These are phyloP conservation scores for Chlorella variabilis DNA, from an alignment of 163 green algal genomes.

Conservation along the genomic window DNA sequence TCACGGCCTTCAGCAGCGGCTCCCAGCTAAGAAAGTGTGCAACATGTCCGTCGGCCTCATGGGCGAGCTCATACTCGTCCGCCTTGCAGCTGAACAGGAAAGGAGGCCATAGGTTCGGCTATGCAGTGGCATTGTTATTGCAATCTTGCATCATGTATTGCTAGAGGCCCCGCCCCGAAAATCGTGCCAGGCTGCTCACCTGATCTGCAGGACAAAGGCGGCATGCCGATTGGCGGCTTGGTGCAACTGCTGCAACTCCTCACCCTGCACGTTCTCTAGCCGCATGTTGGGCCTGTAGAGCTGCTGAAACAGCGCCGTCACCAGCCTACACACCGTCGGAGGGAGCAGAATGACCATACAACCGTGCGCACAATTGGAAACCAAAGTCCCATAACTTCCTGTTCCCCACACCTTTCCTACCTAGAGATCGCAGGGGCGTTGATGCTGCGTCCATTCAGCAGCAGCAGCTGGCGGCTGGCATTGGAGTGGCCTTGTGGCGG, in stretches of 20 bases:
- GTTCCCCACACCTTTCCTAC: no score
- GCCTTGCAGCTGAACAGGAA: background rate
- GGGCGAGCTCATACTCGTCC: background rate
- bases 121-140: no score
- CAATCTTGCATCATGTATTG: no score
- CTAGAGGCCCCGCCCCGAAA: no score
- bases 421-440: background rate
- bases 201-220: constrained; percentile 45
- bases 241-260: constrained; percentile 23
- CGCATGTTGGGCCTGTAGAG: constrained; percentile 29
- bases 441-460: constrained; percentile 23
- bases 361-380: no score
- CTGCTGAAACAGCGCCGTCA: constrained; percentile 36
- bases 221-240: constrained; percentile 29
- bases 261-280: background rate
- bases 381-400: no score
- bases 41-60: background rate
- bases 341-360: no score
- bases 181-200: background rate
- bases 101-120: background rate
- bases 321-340: background rate
- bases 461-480: constrained; percentile 23
- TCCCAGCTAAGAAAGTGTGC: constrained; percentile 20
- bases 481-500: constrained; percentile 39
- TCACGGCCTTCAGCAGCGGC: constrained; percentile 21